Evolutionary conservation across 1,284 basidiomycete genomes (phyloP).

Genomic region (Sporisorium sorghi): DNA sequence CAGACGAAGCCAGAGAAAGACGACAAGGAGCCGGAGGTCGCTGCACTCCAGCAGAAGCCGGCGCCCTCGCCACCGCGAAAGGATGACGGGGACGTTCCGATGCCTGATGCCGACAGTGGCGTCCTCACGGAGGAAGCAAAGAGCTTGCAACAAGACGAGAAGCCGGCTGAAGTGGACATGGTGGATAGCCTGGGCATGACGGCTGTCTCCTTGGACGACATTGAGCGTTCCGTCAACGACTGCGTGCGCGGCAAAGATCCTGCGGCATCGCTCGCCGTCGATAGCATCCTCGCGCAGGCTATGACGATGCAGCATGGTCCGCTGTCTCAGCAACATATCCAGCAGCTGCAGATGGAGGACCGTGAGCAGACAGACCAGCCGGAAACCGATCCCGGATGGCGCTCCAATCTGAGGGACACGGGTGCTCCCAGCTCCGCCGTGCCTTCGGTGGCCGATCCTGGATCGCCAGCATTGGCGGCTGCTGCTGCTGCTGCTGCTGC

Average conservation of each 20-base stretch:
- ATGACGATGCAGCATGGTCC: background rate
- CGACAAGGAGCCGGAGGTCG: background rate
- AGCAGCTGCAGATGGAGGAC: background rate
- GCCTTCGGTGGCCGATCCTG: background rate
- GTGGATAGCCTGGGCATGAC: background rate
- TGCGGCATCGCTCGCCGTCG: background rate
- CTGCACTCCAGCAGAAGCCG: background rate
- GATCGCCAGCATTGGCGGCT: no score
- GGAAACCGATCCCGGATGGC: background rate
- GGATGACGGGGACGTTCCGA: conserved; percentile 3
- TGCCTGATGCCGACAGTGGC: conserved; percentile 3
- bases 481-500: no score
- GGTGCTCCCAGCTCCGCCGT: background rate
- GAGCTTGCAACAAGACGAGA: background rate
- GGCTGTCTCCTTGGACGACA: conserved; percentile 3
- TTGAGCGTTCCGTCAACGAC: conserved; percentile 8
- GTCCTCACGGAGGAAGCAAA: background rate
- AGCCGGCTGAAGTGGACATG: background rate
- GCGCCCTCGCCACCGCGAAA: conserved; percentile 1
- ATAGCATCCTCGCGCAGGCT: conserved; percentile 8
- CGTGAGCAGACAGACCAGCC: background rate
- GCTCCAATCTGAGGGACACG: no score
- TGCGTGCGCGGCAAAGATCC: conserved; percentile 4
- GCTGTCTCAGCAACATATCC: conserved; percentile 9
- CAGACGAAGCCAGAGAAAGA: conserved; percentile 2